Evolutionary conservation across 306 rosid genomes (phyloP).

Genomic region (Cicer judaicum): DNA sequence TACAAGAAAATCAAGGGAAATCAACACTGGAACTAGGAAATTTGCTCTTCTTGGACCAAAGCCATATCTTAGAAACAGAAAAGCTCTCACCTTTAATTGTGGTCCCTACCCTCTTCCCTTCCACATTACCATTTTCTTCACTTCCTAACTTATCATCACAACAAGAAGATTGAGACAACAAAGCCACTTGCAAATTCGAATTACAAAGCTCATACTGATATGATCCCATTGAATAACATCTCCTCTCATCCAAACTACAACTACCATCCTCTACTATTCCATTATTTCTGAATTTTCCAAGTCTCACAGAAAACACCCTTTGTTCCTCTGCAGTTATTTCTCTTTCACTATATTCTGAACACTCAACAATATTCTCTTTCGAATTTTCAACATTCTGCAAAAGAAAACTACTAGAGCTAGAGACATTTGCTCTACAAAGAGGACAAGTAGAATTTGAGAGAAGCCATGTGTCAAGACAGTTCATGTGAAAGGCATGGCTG

Average conservation of each 20-base stretch:
- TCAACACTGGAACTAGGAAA: slow-evolving; percentile 49
- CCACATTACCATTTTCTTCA: slow-evolving; percentile 48
- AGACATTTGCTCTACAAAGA: slow-evolving; percentile 72
- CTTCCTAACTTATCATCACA: neutral
- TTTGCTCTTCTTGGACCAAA: slow-evolving; percentile 69
- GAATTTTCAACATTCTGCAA: slow-evolving; percentile 46
- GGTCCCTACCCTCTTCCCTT: slow-evolving; percentile 65
- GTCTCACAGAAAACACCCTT: slow-evolving; percentile 80
- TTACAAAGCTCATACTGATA: slow-evolving; percentile 74
- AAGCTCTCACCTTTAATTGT: slow-evolving; percentile 74
- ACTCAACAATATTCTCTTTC: no score
- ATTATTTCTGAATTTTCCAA: slow-evolving; percentile 71
- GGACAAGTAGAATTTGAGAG: slow-evolving; percentile 89
- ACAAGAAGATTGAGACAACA: slow-evolving; percentile 40
- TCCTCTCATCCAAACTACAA: slow-evolving; percentile 62
- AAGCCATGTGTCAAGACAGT: slow-evolving; percentile 91
- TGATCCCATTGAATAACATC: slow-evolving; percentile 94
- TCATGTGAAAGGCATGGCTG: slow-evolving; percentile 83
- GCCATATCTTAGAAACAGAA: slow-evolving; percentile 96
- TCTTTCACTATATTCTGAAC: slow-evolving; percentile 17
- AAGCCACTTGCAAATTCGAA: slow-evolving; percentile 65
- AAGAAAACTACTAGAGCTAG: slow-evolving; percentile 27
- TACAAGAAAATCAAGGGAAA: slow-evolving; percentile 49
- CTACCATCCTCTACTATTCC: slow-evolving; percentile 49
- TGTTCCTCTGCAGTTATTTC: slow-evolving; percentile 45